Conservation (phyloP, 1,284 basidiomycete species). For the Volvariella surrecta region DNA sequence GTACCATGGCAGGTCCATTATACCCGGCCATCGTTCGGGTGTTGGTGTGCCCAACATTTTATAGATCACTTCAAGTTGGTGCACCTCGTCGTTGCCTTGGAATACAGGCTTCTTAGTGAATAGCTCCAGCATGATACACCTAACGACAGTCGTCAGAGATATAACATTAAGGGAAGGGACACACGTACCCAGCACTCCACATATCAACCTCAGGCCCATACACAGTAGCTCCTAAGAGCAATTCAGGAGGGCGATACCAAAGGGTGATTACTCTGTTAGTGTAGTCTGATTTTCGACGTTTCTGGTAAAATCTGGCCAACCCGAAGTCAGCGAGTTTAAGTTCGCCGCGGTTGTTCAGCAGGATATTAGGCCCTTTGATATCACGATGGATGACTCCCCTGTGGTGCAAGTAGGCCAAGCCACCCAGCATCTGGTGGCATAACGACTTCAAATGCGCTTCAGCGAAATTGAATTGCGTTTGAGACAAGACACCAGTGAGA, state of each 20-base stretch:
- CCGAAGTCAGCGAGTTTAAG: conserved; percentile 98
- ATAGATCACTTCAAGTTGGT: conserved; percentile 92
- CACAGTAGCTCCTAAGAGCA: conserved; percentile 91
- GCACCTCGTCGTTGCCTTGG: conserved; percentile 95
- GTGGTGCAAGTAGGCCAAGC: conserved; percentile 90
- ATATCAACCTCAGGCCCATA: conserved; percentile 99
- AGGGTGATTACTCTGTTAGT: conserved; percentile 98
- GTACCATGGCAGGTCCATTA: conserved; percentile 90
- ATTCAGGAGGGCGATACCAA: conserved; percentile 97
- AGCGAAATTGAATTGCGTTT: conserved; percentile 80
- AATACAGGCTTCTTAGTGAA: conserved; percentile 94
- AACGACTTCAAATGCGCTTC: conserved; percentile 92
- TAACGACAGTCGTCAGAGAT: too few species aligned
- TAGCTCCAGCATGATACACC: conserved; percentile 97
- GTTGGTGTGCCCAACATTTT: conserved; percentile 86
- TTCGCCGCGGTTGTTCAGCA: conserved; percentile 89
- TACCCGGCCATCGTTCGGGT: conserved; percentile 74
- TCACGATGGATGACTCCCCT: conserved; percentile 96
- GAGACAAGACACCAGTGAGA: conserved; percentile 89
- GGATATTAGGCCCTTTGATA: conserved; percentile 97
- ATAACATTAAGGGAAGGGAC: too few species aligned
- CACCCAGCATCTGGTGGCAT: conserved; percentile 89
- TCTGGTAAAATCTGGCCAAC: conserved; percentile 94
- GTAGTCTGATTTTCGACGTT: conserved; percentile 85
- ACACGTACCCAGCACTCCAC: conserved; percentile 96